Percentiles rank a stretch among this genome's conserved stretches.
These are phyloP conservation scores for Ceratocystis alfenasii DNA, from an alignment of 2,329 filamentous ascomycete species.

Conservation along the genomic window DNA sequence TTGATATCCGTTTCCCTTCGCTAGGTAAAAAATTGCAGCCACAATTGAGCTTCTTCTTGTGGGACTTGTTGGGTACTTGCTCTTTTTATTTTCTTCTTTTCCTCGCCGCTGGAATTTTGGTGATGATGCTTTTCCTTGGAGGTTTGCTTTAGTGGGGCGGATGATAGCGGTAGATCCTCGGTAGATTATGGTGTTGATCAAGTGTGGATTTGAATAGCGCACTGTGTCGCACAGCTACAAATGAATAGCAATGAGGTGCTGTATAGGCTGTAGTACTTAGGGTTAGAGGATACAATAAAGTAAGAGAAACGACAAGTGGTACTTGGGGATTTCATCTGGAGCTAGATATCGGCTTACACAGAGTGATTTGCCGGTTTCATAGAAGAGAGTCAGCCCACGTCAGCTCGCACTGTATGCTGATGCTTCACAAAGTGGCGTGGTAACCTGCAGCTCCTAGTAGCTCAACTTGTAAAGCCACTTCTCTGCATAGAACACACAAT, in stretches of 20 bases:
- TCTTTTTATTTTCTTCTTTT: not conserved
- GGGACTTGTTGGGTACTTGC: not conserved
- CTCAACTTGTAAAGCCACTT: not conserved
- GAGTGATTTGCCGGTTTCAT: not conserved
- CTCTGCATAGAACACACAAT: not conserved
- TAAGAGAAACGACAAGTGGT: not conserved
- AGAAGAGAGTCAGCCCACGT: not conserved
- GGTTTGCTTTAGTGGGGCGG: slow-evolving; percentile 8
- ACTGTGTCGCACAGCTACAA: slow-evolving; percentile 8
- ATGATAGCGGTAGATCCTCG: not conserved
- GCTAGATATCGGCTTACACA: not conserved
- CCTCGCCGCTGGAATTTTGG: not conserved
- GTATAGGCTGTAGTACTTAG: not conserved
- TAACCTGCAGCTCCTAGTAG: not conserved
- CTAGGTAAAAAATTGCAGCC: not conserved
- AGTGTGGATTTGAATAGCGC: not conserved
- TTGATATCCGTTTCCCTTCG: too few species aligned
- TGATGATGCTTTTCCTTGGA: not conserved
- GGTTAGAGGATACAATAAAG: not conserved
- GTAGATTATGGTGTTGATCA: not conserved
- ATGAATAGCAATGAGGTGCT: not conserved
- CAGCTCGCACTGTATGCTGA: not conserved
- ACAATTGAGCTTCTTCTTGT: not conserved
- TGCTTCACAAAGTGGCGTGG: not conserved
- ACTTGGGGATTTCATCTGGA: too few species aligned